Conservation (phyloP, 1,284 basidiomycete genomes). For the Naganishia cerealis region DNA sequence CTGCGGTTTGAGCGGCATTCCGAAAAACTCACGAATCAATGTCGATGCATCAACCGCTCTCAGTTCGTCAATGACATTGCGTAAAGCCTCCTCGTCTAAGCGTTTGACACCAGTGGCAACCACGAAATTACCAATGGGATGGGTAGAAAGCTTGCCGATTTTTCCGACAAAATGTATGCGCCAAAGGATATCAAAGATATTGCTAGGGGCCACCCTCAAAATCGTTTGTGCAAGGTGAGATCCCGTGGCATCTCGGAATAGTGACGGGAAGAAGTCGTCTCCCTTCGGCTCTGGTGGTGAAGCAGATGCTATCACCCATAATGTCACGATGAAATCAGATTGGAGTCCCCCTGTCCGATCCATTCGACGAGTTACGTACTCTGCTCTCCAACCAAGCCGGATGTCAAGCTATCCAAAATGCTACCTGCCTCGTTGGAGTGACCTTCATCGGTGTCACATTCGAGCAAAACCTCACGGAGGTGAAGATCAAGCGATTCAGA, state of each 20-base stretch:
- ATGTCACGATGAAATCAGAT: not conserved
- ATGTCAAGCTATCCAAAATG: slow-evolving; percentile 75
- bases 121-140: slow-evolving; percentile 90
- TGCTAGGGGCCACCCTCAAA: slow-evolving; percentile 63
- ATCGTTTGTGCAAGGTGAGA: slow-evolving; percentile 83
- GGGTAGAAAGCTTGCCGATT: slow-evolving; percentile 68
- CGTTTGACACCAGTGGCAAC: slow-evolving; percentile 73
- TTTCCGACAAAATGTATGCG: slow-evolving; percentile 70
- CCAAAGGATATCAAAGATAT: slow-evolving; percentile 72
- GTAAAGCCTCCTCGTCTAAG: slow-evolving; percentile 61
- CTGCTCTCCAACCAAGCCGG: slow-evolving; percentile 70
- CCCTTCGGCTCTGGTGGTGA: slow-evolving; percentile 52
- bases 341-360: slow-evolving; percentile 40
- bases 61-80: slow-evolving; percentile 63
- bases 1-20: not conserved
- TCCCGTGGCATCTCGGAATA: slow-evolving; percentile 78
- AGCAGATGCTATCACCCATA: not conserved
- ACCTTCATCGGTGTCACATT: slow-evolving; percentile 70
- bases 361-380: slow-evolving; percentile 59
- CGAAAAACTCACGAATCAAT: slow-evolving; percentile 59
- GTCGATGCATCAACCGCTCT: slow-evolving; percentile 59
- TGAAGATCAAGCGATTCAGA: not conserved
- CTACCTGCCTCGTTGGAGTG: slow-evolving; percentile 65
- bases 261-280: slow-evolving; percentile 69
- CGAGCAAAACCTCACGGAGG: slow-evolving; percentile 66